phyloP scores from a whole-genome alignment of 2,329 filamentous ascomycete species.

The Sodiomyces alkalinus region DNA sequence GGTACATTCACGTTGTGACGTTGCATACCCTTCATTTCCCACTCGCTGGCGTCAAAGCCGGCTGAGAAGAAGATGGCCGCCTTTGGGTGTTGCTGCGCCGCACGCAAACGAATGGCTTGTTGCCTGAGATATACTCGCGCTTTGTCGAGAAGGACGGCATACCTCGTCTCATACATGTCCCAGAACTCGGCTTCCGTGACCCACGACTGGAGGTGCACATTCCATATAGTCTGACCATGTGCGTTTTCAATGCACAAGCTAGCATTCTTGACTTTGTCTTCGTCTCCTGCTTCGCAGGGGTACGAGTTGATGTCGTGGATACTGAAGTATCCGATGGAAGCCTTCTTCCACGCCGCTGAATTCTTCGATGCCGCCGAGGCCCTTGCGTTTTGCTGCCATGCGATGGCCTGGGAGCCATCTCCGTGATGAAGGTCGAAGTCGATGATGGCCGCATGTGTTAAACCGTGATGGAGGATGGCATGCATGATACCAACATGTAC shows the following conservation, averaged over 20 bases:
- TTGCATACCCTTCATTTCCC: slow-evolving; percentile 87
- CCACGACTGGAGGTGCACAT: slow-evolving; percentile 85
- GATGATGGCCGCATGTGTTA: slow-evolving; percentile 88
- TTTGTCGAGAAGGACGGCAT: slow-evolving; percentile 65
- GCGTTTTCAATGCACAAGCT: slow-evolving; percentile 90
- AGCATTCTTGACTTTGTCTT: slow-evolving; percentile 84
- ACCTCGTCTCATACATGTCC: slow-evolving; percentile 69
- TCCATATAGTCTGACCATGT: slow-evolving; percentile 90
- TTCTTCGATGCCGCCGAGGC: slow-evolving; percentile 51
- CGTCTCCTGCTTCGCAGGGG: slow-evolving; percentile 86
- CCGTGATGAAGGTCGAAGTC: slow-evolving; percentile 89
- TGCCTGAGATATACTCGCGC: slow-evolving; percentile 58
- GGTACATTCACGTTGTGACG: slow-evolving; percentile 91
- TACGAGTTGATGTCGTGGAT: slow-evolving; percentile 98
- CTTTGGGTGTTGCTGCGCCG: slow-evolving; percentile 48
- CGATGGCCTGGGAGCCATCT: slow-evolving; percentile 87
- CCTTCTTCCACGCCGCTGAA: slow-evolving; percentile 62
- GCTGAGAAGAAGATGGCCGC: slow-evolving; percentile 90
- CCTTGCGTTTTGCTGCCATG: slow-evolving; percentile 78
- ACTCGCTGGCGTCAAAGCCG: slow-evolving; percentile 93
- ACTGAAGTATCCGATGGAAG: slow-evolving; percentile 88
- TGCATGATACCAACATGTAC: slow-evolving; percentile 95
- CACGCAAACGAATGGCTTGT: slow-evolving; percentile 52
- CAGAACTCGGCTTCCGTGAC: slow-evolving; percentile 75
- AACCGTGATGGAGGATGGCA: slow-evolving; percentile 63